Evolutionary conservation across 2,329 filamentous ascomycete genomes (phyloP).

Genomic region (Hypoxylon sp.): DNA sequence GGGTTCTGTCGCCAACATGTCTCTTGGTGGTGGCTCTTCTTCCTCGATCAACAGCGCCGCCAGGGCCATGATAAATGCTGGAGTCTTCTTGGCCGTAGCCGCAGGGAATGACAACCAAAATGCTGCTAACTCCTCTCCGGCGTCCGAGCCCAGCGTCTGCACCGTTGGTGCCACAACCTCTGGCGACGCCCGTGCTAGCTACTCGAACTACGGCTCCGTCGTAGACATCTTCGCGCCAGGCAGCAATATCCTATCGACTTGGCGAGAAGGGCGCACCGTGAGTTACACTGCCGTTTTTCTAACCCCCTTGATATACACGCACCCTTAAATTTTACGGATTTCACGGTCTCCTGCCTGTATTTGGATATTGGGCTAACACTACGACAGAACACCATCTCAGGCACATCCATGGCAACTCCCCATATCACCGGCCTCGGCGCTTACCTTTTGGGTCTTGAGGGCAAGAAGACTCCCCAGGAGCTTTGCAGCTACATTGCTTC

Average conservation of each 20-base stretch:
- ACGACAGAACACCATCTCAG: slow-evolving; percentile 64
- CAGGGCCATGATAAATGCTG: slow-evolving; percentile 60
- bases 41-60: slow-evolving; percentile 66
- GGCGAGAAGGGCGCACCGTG: slow-evolving; percentile 57
- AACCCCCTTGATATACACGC: slow-evolving; percentile 1
- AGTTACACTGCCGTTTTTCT: slow-evolving; percentile 12
- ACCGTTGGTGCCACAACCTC: slow-evolving; percentile 67
- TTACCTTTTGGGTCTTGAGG: slow-evolving; percentile 67
- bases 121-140: slow-evolving; percentile 62
- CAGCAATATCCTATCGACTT: slow-evolving; percentile 58
- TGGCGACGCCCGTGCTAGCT: slow-evolving; percentile 58
- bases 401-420: slow-evolving; percentile 74
- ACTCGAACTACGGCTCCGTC: slow-evolving; percentile 66
- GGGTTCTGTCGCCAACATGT: slow-evolving; percentile 69
- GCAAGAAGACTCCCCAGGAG: slow-evolving; percentile 57
- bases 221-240: slow-evolving; percentile 64
- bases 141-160: slow-evolving; percentile 63
- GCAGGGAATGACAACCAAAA: slow-evolving; percentile 67
- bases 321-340: neutral
- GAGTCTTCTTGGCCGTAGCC: slow-evolving; percentile 68
- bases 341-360: neutral
- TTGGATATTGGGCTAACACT: slow-evolving; percentile 29
- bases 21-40: slow-evolving; percentile 64
- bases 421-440: slow-evolving; percentile 73
- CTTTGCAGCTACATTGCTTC: slow-evolving; percentile 61